Percentiles rank a stretch among this genome's conserved stretches.
These are phyloP conservation scores for Carex cristatella DNA, from an alignment of 176 grass and related monocot species.

Conservation along the genomic window DNA sequence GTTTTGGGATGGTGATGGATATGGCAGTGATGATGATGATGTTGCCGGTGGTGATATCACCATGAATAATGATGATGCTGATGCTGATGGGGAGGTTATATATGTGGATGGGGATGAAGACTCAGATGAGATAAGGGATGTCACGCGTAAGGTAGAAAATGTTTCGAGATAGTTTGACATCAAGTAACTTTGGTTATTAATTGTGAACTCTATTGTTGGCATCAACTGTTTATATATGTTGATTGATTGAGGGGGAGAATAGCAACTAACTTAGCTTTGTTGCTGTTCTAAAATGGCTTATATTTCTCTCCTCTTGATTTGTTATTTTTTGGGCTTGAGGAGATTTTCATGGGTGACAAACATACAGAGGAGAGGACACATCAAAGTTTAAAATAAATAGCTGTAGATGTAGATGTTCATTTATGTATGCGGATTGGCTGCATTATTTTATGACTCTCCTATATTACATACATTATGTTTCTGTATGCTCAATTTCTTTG, in stretches of 20 bases:
- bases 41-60: conserved; percentile 12
- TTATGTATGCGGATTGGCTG: not conserved
- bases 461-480: not conserved
- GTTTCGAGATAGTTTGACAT: not conserved
- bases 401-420: not conserved
- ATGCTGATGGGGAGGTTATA: conserved; percentile 54
- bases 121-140: conserved; percentile 16
- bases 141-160: conserved; percentile 20
- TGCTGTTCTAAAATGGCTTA: not conserved
- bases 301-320: not conserved
- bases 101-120: conserved; percentile 45
- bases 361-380: not conserved
- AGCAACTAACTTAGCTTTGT: not conserved
- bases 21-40: conserved; percentile 20
- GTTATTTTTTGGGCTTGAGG: not conserved
- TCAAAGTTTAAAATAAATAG: not conserved
- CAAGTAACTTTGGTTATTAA: not conserved
- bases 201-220: not conserved
- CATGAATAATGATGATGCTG: not conserved
- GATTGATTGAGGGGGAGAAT: not conserved
- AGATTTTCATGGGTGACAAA: not conserved
- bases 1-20: conserved; percentile 44
- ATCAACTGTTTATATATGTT: not conserved
- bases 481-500: not conserved
- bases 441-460: not conserved